phyloP scores from a whole-genome alignment of 495 filamentous ascomycete genomes.

The Tuber magnatum region DNA sequence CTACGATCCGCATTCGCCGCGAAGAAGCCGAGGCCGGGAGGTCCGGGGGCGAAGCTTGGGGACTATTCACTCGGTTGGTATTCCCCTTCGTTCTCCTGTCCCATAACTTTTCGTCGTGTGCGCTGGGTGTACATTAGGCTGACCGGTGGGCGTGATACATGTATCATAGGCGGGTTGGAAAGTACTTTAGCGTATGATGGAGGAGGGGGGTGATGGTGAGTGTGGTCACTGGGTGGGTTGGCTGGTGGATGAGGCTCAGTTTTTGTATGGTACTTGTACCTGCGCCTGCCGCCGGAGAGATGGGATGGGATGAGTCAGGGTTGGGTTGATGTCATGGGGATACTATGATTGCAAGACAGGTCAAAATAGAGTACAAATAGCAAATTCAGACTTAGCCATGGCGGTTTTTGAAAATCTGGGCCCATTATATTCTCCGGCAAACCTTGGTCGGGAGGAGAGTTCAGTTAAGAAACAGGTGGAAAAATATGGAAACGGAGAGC shows the following conservation, averaged over 20 bases:
- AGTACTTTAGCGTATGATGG: slow-evolving; percentile 18
- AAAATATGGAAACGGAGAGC: background rate
- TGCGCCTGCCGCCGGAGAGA: background rate
- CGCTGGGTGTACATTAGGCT: background rate
- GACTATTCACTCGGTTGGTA: slow-evolving; percentile 22
- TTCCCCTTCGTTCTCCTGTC: background rate
- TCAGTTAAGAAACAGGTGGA: background rate
- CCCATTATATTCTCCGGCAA: background rate
- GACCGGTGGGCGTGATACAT: too few relatives aligned
- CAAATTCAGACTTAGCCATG: background rate
- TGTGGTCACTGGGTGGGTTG: background rate
- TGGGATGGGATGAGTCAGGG: background rate
- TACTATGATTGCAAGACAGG: background rate
- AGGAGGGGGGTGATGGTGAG: background rate
- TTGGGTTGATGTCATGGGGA: background rate
- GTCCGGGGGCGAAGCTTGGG: slow-evolving; percentile 47
- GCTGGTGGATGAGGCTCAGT: background rate
- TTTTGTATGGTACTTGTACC: background rate
- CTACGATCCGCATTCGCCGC: slow-evolving; percentile 64
- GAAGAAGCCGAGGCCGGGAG: slow-evolving; percentile 69
- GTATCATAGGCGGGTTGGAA: slow-evolving; percentile 17
- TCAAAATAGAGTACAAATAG: background rate
- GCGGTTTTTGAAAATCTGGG: background rate
- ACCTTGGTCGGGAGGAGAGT: background rate
- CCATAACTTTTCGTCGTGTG: background rate